Evolutionary conservation across 257 asterid species (phyloP).

Genomic region (Lycium ferocissimum): DNA sequence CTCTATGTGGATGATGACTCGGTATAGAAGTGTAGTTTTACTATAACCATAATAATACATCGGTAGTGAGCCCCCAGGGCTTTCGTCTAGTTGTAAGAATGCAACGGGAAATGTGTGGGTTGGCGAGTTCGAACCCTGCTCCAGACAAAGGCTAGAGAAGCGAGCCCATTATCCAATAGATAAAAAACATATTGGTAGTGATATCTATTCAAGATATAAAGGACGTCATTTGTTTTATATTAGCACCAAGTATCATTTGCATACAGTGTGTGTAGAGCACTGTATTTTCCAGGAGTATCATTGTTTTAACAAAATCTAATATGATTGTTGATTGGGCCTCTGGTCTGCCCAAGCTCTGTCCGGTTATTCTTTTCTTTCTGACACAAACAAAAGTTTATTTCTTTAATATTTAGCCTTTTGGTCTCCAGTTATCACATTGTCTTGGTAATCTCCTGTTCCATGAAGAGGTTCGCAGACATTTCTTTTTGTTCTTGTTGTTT

Average conservation of each 20-base stretch:
- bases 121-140: background rate
- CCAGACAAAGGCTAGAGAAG: background rate
- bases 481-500: background rate
- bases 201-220: background rate
- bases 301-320: background rate
- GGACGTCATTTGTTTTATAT: slow-evolving; percentile 1
- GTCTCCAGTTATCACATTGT: background rate
- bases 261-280: background rate
- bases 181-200: background rate
- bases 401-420: background rate
- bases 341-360: background rate
- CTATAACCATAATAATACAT: background rate
- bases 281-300: background rate
- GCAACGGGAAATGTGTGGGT: background rate
- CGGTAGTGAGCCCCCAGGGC: background rate
- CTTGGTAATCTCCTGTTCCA: background rate
- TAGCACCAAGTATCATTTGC: slow-evolving; percentile 24
- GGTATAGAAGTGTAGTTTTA: background rate
- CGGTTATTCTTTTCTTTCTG: background rate
- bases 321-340: slow-evolving; percentile 1
- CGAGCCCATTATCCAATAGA: background rate
- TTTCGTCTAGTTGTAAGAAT: background rate
- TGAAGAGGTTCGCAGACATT: background rate
- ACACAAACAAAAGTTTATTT: background rate
- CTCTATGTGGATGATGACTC: background rate